Conservation (phyloP, 139 green algal genomes). For the Chlorella sp. region DNA sequence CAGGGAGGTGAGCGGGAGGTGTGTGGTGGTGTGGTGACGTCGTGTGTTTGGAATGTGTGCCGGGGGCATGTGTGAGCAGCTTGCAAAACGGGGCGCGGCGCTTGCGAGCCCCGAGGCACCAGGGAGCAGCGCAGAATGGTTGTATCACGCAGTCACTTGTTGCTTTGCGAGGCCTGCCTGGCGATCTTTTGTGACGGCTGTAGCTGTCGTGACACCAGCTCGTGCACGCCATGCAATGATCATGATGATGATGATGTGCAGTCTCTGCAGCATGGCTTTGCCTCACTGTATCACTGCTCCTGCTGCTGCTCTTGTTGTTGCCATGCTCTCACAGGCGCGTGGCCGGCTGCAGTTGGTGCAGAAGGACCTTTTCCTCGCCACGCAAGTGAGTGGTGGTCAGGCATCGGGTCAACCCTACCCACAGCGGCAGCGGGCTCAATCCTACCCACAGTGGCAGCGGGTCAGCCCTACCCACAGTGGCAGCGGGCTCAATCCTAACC, state of each 20-base stretch:
- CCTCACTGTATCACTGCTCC: background rate
- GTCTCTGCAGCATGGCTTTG: background rate
- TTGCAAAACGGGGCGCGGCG: background rate
- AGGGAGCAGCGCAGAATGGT: too few species aligned
- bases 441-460: background rate
- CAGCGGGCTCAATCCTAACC: too few species aligned
- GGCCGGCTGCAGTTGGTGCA: constrained; percentile 14
- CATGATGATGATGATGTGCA: background rate
- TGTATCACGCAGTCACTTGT: too few species aligned
- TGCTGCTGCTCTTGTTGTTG: too few species aligned
- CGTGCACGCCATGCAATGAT: background rate
- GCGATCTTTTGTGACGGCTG: too few species aligned
- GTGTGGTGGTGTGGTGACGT: background rate
- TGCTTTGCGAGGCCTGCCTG: too few species aligned
- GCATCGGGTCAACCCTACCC: too few species aligned
- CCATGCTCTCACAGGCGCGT: constrained; percentile 16
- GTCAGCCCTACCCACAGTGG: too few species aligned
- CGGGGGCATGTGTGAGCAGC: background rate
- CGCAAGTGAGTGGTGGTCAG: background rate
- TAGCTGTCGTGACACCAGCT: background rate
- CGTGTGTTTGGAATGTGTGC: background rate
- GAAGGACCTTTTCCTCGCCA: constrained; percentile 9
- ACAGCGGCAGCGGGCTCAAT: too few species aligned
- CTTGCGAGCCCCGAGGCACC: too few species aligned
- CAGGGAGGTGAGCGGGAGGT: constrained; percentile 21